phyloP scores from a whole-genome alignment of 495 filamentous ascomycete species.

The Penicillium desertorum region DNA sequence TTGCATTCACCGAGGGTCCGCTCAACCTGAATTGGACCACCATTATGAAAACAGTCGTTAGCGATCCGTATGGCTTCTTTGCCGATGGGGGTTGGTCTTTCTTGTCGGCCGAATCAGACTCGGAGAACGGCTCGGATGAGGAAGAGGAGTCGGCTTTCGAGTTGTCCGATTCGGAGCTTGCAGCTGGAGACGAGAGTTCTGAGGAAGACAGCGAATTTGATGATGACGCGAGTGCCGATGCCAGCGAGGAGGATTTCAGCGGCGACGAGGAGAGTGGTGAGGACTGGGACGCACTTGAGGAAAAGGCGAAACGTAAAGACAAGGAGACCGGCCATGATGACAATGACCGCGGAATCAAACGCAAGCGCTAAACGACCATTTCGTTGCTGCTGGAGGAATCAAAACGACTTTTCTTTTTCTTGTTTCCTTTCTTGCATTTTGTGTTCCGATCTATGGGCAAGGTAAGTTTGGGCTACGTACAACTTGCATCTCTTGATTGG shows the following conservation, averaged over 20 bases:
- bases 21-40: conserved; percentile 98
- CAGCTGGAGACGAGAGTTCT: conserved; percentile 71
- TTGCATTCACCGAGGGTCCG: conserved; percentile 91
- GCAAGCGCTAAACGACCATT: conserved; percentile 44
- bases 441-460: not conserved
- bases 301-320: conserved; percentile 87
- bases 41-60: conserved; percentile 98
- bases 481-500: not conserved
- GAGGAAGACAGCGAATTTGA: conserved; percentile 93
- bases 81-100: conserved; percentile 94
- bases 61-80: conserved; percentile 93
- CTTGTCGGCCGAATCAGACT: conserved; percentile 82
- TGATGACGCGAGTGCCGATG: conserved; percentile 80
- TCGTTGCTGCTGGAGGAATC: not conserved
- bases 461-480: not conserved
- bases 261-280: conserved; percentile 82
- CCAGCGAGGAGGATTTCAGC: conserved; percentile 67
- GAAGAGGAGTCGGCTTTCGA: conserved; percentile 92
- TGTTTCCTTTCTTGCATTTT: not conserved
- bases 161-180: conserved; percentile 78
- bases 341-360: conserved; percentile 62
- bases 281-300: conserved; percentile 90
- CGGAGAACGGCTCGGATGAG: conserved; percentile 74
- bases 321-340: conserved; percentile 70
- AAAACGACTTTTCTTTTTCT: not conserved